Evolutionary conservation across 2,329 filamentous ascomycete species (phyloP).

Genomic region (Falciphora oryzae): DNA sequence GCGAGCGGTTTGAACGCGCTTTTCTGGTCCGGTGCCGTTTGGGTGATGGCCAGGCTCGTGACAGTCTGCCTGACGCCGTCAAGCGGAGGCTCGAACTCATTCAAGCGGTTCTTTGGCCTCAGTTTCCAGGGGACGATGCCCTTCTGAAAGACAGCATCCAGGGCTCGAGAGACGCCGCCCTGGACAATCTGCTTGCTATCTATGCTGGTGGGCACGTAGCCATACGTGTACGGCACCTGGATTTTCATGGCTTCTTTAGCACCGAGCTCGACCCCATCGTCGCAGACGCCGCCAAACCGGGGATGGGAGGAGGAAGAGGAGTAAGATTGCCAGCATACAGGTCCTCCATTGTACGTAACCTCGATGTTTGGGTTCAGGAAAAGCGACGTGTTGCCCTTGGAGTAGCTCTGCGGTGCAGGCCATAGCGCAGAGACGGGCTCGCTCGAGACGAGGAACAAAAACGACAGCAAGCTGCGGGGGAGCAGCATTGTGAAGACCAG

Average conservation of each 20-base stretch:
- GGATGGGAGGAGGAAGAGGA: conserved; percentile 17
- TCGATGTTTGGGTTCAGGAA: conserved; percentile 46
- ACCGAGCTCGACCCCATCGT: background rate
- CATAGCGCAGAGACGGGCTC: conserved; percentile 47
- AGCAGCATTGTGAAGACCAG: conserved; percentile 19
- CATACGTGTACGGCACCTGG: conserved; percentile 44
- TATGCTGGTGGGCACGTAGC: conserved; percentile 33
- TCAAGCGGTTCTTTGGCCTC: conserved; percentile 50
- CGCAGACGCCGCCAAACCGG: conserved; percentile 10
- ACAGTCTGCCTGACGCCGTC: conserved; percentile 39
- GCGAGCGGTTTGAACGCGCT: conserved; percentile 54
- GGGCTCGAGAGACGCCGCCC: conserved; percentile 52
- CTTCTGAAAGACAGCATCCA: conserved; percentile 58
- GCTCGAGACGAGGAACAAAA: conserved; percentile 33
- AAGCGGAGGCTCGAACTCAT: conserved; percentile 57
- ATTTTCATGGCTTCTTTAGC: conserved; percentile 6
- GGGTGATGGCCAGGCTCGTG: conserved; percentile 53
- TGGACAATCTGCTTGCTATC: conserved; percentile 49
- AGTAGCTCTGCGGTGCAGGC: conserved; percentile 47
- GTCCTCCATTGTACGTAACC: conserved; percentile 53
- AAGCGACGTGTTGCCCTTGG: conserved; percentile 45
- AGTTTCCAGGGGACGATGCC: conserved; percentile 77
- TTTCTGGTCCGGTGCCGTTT: conserved; percentile 48
- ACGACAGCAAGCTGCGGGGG: conserved; percentile 25
- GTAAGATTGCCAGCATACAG: conserved; percentile 40